Evolutionary conservation across 768 basidiomycete genomes (phyloP), one percentile per base, ranked within the genome.

Genomic region (Albatrellus ellisii): DNA sequence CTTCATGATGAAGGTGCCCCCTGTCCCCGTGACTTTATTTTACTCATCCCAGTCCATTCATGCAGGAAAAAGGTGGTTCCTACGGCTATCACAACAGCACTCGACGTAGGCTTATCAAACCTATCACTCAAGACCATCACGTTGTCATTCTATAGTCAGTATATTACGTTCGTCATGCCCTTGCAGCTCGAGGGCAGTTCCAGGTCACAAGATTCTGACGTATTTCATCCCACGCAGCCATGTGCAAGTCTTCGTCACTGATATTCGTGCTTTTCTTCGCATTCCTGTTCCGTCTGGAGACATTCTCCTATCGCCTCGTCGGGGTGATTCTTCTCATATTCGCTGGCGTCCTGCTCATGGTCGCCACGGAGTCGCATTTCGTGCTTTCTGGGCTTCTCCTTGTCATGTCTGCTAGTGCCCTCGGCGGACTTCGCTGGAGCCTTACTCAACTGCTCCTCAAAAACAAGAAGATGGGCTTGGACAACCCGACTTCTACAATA

Each of bases 241-340:
- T 99, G 95, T 85, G 84, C 78, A 99, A 99, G 66, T 95, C 94
- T n/a, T 98, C 95, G 20, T 87, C 91, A 6, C 70, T 99, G 48
- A 86, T 97, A 54, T 99, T 99, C 59, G 95, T 99, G 36, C 78
- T 99, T 26, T 54, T 78, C 36, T 98, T 98, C 60, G 95, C 95
- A 12, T 98, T 99, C 63, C 59, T 89, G 26, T 94, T 98, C 62
- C 77, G 75, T 34, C 69, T 99, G 46, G 95, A 99, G 62, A 57
- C 55, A 11, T 95, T 88, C 57, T 97, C 94, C 10, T 69, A 82
- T 58, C 81, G 80, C n/a, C 74, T 99, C 18, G 63, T 95, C 47
- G 72, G 69, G 26, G 94, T 99, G 51, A 98, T 99, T 50, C 60
- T 75, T 49, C 70, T 98, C 49, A 99, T 99, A 54, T 84, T 88